Base-by-base conservation (phyloP, 78 protist genomes). In the Dictyostelium purpureum region DNA sequence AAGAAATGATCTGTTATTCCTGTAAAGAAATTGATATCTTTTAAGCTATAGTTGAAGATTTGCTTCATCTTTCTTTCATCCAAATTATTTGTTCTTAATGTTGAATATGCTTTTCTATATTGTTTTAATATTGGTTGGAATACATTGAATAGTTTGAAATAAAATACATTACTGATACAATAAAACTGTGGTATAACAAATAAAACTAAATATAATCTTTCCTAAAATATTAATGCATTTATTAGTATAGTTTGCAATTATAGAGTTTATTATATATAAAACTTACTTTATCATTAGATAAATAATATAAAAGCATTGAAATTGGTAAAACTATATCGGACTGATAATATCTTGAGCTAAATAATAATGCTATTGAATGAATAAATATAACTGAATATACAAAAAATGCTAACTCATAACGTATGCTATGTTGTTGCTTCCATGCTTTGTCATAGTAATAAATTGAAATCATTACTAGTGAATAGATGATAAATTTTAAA, bases 1-100 rank as follows among this genome's bases (percentile, higher is more conserved):
- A 85, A 33, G 91, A 85, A 85, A 59, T 85, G 91, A 33, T 85
- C 91, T 9, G 91, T 85, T 3, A 85, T 85, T 37, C 91, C 91
- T 2, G 75, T 18, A 14, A 85, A 85, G 61, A 85, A 85, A 45
- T 85, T 73, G 0, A 73, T 19, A 33, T 85, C 75, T 45, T 59
- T 70, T 31, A 85, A 33, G 59, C 76, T 57, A 40, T 71, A 47
- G 11, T 40, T 73, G n/a, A 56, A 85, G 45, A 85, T 70, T 69
- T 35, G 47, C n/a, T 61, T 61, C 24, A 35, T 31, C 24, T 31
- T 28, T 65, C 65, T 77, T 24, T 61, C 16, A 33, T 26, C 31
- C n/a, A n/a, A n/a, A n/a, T n/a, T 71, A 6, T 21, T n/a, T 59
- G 18, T 52, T n/a, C 28, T 6, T 37, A 67, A 78, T 12, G 75